A percentile compares a stretch with the other conserved stretches of the same genome.
These are phyloP conservation scores for Mollisiaceae sp. DNA, from an alignment of 2,329 filamentous ascomycete species.

Conservation along the genomic window DNA sequence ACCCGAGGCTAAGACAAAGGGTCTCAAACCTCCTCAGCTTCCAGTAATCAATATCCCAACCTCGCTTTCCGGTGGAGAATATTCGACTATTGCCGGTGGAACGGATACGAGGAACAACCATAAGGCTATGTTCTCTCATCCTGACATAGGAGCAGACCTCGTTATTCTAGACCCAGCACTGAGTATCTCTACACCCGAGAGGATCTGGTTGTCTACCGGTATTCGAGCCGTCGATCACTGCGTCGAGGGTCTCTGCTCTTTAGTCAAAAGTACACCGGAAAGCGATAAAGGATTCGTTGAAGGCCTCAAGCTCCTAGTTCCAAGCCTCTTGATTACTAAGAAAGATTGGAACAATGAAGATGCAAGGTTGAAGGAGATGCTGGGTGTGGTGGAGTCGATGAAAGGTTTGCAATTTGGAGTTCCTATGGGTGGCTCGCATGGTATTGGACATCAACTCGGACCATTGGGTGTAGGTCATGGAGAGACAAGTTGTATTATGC, in stretches of 20 bases:
- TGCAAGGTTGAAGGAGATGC: conserved; percentile 15
- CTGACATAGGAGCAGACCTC: conserved; percentile 52
- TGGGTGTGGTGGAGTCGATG: conserved; percentile 21
- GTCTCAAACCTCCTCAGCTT: conserved; percentile 33
- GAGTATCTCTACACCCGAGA: conserved; percentile 54
- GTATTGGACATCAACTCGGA: conserved; percentile 37
- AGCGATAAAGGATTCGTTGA: conserved; percentile 28
- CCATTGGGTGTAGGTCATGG: conserved; percentile 58
- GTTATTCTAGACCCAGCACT: conserved; percentile 62
- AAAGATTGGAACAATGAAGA: conserved; percentile 23
- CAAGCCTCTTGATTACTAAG: conserved; percentile 36
- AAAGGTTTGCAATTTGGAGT: conserved; percentile 15
- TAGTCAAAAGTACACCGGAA: conserved; percentile 31
- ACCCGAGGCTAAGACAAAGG: conserved; percentile 11
- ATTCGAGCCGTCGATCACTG: conserved; percentile 63
- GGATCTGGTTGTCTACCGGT: conserved; percentile 63
- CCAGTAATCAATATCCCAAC: conserved; percentile 49
- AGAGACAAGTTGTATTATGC: conserved; percentile 60
- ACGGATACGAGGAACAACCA: conserved; percentile 42
- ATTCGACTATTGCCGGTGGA: conserved; percentile 46
- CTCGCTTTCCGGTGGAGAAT: conserved; percentile 49
- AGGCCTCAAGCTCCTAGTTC: conserved; percentile 35
- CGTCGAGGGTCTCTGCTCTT: conserved; percentile 58
- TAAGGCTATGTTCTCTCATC: conserved; percentile 38
- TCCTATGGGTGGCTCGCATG: conserved; percentile 21